phyloP scores from a whole-genome alignment of 2,329 filamentous ascomycete genomes.

The Talaromyces sp. region DNA sequence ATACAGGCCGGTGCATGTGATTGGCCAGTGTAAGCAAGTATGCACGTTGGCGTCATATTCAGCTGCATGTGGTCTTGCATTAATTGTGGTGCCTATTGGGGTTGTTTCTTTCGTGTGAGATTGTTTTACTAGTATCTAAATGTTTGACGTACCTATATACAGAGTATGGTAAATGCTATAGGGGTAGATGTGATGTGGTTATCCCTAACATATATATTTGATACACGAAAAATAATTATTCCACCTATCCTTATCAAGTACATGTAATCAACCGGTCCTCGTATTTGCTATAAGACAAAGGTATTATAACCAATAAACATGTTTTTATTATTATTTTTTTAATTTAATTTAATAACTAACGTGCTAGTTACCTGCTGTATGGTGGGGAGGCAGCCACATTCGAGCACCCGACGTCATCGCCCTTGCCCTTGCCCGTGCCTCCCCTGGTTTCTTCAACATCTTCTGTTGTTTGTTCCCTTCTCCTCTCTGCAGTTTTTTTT shows the following conservation, averaged over 20 bases:
- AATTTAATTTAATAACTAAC: neutral
- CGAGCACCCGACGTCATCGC: neutral
- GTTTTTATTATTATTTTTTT: neutral
- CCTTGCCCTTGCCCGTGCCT: neutral
- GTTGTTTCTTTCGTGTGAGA: neutral
- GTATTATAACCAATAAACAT: neutral
- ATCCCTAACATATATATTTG: neutral
- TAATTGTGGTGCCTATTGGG: neutral
- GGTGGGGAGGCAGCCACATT: constrained; percentile 4
- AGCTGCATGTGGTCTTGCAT: neutral
- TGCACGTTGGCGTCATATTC: neutral
- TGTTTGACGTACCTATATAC: neutral
- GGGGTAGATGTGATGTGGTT: no score
- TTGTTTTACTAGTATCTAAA: neutral
- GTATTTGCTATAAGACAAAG: neutral
- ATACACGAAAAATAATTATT: neutral
- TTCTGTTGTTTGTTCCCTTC: neutral
- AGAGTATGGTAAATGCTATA: neutral
- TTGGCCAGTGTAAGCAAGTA: neutral
- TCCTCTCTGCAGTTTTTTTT: neutral
- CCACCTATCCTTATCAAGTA: neutral
- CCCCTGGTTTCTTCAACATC: neutral
- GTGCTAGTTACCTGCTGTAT: no score
- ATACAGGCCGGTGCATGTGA: neutral
- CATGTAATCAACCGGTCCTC: neutral